Percentiles rank a stretch among this genome's conserved stretches.
These are phyloP conservation scores for Heterobasidion occidentale DNA, from an alignment of 1,284 basidiomycete species.

Conservation along the genomic window DNA sequence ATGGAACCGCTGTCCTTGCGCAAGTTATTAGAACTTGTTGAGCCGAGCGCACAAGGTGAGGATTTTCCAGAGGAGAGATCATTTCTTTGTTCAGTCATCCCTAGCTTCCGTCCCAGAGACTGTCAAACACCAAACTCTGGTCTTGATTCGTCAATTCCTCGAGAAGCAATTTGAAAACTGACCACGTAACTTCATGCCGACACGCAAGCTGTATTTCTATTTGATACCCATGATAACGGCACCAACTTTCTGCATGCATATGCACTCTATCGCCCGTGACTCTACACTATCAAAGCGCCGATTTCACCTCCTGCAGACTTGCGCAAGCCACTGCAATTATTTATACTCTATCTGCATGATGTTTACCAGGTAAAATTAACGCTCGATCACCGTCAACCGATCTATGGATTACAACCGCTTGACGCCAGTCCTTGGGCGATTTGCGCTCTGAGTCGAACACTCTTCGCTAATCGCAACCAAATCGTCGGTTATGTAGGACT, in stretches of 20 bases:
- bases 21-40: constrained; percentile 4
- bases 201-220: neutral
- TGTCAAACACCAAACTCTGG: constrained; percentile 12
- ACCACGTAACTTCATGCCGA: neutral
- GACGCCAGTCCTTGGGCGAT: too few relatives aligned
- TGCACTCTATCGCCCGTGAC: neutral
- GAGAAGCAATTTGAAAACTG: constrained; percentile 12
- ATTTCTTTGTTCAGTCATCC: neutral
- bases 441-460: too few relatives aligned
- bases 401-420: too few relatives aligned
- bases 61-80: neutral
- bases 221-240: neutral
- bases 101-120: constrained; percentile 8
- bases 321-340: too few relatives aligned
- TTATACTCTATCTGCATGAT: too few relatives aligned
- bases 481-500: too few relatives aligned
- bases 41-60: constrained; percentile 4
- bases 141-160: constrained; percentile 11
- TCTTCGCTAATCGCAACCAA: too few relatives aligned
- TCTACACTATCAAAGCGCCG: too few relatives aligned
- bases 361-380: too few relatives aligned
- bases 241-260: neutral
- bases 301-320: too few relatives aligned
- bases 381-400: too few relatives aligned
- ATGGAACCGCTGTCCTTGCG: constrained; percentile 13